Conservation (phyloP, 805 yeast genomes). For the Wickerhamomyces silvicola region DNA sequence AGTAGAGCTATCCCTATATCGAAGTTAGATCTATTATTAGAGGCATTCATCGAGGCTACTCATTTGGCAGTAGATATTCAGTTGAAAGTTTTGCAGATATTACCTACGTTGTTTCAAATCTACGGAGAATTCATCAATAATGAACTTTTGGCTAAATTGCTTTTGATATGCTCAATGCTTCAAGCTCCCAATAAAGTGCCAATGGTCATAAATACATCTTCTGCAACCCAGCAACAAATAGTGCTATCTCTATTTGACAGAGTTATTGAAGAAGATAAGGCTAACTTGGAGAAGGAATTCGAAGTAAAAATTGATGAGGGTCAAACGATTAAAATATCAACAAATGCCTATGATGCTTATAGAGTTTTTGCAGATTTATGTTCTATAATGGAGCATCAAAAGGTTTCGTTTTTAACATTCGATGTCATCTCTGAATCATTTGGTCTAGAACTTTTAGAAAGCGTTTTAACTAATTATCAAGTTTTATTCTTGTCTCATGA, state of each 20-base stretch:
- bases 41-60: conserved; percentile 66
- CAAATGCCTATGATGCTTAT: conserved; percentile 62
- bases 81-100: conserved; percentile 73
- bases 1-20: conserved; percentile 47
- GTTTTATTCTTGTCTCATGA: conserved; percentile 46
- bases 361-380: conserved; percentile 70
- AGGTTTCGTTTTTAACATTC: conserved; percentile 47
- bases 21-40: conserved; percentile 50
- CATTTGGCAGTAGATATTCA: conserved; percentile 77
- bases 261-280: conserved; percentile 36
- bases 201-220: conserved; percentile 83
- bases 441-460: conserved; percentile 80
- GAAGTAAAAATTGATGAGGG: conserved; percentile 43
- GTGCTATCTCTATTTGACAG: conserved; percentile 73
- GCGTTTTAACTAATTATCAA: conserved; percentile 60
- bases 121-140: conserved; percentile 54
- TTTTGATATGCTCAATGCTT: conserved; percentile 65
- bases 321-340: conserved; percentile 35
- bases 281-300: conserved; percentile 18
- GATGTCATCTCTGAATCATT: conserved; percentile 52
- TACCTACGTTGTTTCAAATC: conserved; percentile 67
- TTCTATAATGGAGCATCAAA: conserved; percentile 50
- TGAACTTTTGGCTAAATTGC: conserved; percentile 46
- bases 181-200: conserved; percentile 63
- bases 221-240: conserved; percentile 87